Evolutionary conservation across 1,284 basidiomycete genomes (phyloP).

Genomic region (Acaromyces ingoldii): DNA sequence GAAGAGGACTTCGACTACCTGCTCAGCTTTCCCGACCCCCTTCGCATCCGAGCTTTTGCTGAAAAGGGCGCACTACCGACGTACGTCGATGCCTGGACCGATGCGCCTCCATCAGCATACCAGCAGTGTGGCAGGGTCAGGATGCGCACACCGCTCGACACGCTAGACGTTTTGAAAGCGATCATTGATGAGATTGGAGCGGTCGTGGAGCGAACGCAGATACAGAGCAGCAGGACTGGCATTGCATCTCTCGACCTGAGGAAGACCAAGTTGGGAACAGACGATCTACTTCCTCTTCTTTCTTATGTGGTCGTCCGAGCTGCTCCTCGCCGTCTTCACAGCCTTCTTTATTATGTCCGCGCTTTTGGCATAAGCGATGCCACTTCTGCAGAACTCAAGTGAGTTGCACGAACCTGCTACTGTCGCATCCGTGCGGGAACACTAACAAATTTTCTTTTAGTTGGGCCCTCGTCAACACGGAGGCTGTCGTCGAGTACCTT

Average conservation of each 20-base stretch:
- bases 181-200: conserved; percentile 19
- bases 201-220: conserved; percentile 12
- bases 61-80: conserved; percentile 6
- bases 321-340: conserved; percentile 11
- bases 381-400: not conserved
- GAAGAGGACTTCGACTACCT: conserved; percentile 15
- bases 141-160: conserved; percentile 20
- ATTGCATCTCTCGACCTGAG: not conserved
- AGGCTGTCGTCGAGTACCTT: conserved; percentile 23
- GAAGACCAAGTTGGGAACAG: conserved; percentile 12
- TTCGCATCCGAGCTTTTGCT: conserved; percentile 1
- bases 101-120: not conserved
- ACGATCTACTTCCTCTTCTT: conserved; percentile 21
- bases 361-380: conserved; percentile 20
- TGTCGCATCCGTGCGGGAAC: not conserved
- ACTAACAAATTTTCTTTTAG: conserved; percentile 12
- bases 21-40: conserved; percentile 6
- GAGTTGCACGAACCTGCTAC: not conserved
- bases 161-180: conserved; percentile 18
- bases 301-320: conserved; percentile 21
- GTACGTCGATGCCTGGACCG: not conserved
- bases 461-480: conserved; percentile 22
- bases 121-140: not conserved
- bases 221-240: conserved; percentile 1
- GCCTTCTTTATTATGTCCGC: conserved; percentile 23